Percentiles rank a stretch among this genome's conserved stretches.
These are phyloP conservation scores for Avena sativa DNA, from an alignment of 176 grass and related monocot genomes.

Conservation along the genomic window DNA sequence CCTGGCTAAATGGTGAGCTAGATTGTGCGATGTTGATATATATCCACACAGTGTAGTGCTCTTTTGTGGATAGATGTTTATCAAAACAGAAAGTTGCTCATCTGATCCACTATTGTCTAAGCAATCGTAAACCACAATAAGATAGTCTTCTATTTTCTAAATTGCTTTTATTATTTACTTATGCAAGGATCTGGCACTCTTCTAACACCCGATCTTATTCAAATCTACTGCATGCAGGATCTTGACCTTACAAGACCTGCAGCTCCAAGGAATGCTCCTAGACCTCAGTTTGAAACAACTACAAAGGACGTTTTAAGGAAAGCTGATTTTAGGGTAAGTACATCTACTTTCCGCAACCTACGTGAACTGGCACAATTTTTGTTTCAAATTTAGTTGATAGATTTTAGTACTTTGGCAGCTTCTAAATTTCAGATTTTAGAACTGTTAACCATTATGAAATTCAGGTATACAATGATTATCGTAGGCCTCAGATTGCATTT, in stretches of 20 bases:
- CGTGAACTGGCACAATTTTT: slow-evolving; percentile 20
- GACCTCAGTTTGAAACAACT: slow-evolving; percentile 70
- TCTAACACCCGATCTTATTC: slow-evolving; percentile 36
- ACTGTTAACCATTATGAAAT: not conserved
- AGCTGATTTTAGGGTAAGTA: slow-evolving; percentile 91
- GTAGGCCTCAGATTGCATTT: not conserved
- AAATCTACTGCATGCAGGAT: slow-evolving; percentile 59
- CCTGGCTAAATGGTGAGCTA: not conserved
- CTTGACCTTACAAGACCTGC: slow-evolving; percentile 85
- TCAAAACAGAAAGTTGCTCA: slow-evolving; percentile 13
- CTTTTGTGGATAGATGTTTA: slow-evolving; percentile 28
- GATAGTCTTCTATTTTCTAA: not conserved
- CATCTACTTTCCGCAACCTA: slow-evolving; percentile 21
- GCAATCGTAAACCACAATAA: slow-evolving; percentile 1
- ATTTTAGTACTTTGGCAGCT: not conserved
- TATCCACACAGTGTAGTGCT: not conserved
- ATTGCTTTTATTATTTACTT: slow-evolving; percentile 22
- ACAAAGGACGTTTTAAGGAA: slow-evolving; percentile 81
- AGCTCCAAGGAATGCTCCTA: slow-evolving; percentile 44
- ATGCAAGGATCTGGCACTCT: slow-evolving; percentile 2
- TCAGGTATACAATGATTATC: slow-evolving; percentile 8
- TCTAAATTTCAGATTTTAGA: slow-evolving; percentile 20
- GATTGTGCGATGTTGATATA: slow-evolving; percentile 3
- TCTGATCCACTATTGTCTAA: not conserved
- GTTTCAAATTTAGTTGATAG: not conserved